A percentile compares a stretch with the other conserved stretches of the same genome.
phyloP scores from a whole-genome alignment of 371 early-diverging fungal species.

The Aphelidium insulamus region DNA sequence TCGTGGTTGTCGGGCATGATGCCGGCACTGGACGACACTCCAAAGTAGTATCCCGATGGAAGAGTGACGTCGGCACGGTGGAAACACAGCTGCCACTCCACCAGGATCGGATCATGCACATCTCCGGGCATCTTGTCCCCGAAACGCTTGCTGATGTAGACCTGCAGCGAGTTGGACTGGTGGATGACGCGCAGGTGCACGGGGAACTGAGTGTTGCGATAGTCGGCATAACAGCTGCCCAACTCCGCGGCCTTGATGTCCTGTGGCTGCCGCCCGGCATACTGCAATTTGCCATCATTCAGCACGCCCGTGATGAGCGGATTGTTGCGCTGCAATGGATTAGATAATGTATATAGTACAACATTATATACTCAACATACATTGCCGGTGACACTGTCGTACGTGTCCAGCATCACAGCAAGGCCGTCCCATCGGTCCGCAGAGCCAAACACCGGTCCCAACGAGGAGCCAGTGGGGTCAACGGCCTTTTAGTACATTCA shows the following conservation, averaged over 20 bases:
- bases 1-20: no score
- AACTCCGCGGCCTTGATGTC: slow-evolving; percentile 19
- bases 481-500: no score
- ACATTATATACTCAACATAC: background rate
- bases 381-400: slow-evolving; percentile 12
- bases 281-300: slow-evolving; percentile 37
- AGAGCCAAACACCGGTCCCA: slow-evolving; percentile 45
- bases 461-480: no score
- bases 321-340: slow-evolving; percentile 8
- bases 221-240: slow-evolving; percentile 46
- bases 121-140: slow-evolving; percentile 29
- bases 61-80: slow-evolving; percentile 25
- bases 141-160: slow-evolving; percentile 33
- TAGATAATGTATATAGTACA: background rate
- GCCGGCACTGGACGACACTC: slow-evolving; percentile 42
- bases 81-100: slow-evolving; percentile 38
- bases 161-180: slow-evolving; percentile 30
- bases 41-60: slow-evolving; percentile 59
- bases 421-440: slow-evolving; percentile 46
- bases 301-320: slow-evolving; percentile 37
- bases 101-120: no score
- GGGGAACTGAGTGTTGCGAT: slow-evolving; percentile 34
- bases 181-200: slow-evolving; percentile 38
- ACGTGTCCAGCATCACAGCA: slow-evolving; percentile 41
- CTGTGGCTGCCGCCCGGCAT: slow-evolving; percentile 13